A percentile compares a stretch with the other conserved stretches of the same genome.
Conservation (phyloP, 225 moss, liverwort and hornwort species). For the Sphagnum tenellum region DNA sequence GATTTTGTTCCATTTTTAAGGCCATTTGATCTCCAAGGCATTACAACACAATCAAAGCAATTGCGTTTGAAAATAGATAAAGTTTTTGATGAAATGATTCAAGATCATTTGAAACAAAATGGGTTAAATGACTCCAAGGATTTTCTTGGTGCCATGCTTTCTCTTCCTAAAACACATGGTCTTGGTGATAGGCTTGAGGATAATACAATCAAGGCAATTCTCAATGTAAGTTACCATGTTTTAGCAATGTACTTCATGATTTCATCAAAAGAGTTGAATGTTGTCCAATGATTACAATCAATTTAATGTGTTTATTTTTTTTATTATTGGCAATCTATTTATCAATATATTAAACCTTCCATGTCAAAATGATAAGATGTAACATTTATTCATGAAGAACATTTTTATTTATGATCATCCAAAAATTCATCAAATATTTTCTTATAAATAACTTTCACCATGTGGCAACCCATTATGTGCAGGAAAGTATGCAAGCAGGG, state of each 20-base stretch:
- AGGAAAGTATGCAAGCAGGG: too few relatives aligned
- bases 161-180: conserved; percentile 2
- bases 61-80: not conserved
- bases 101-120: conserved; percentile 12
- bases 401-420: not conserved
- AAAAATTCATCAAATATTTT: too few relatives aligned
- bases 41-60: conserved; percentile 9
- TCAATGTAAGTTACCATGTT: conserved; percentile 1
- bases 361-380: not conserved
- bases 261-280: too few relatives aligned
- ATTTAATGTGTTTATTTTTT: too few relatives aligned
- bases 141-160: conserved; percentile 9
- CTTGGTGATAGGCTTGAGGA: conserved; percentile 2
- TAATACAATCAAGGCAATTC: conserved; percentile 6
- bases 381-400: not conserved
- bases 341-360: not conserved
- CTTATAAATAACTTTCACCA: too few relatives aligned
- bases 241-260: too few relatives aligned
- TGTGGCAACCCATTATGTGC: not conserved
- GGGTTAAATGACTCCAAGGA: conserved; percentile 1
- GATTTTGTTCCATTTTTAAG: conserved; percentile 38
- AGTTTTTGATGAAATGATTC: conserved; percentile 12
- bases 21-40: conserved; percentile 30
- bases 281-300: too few relatives aligned
- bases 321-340: too few relatives aligned